A percentile compares a stretch with the other conserved stretches of the same genome.
phyloP scores from a whole-genome alignment of 306 rosid genomes.

The Prunus padus region DNA sequence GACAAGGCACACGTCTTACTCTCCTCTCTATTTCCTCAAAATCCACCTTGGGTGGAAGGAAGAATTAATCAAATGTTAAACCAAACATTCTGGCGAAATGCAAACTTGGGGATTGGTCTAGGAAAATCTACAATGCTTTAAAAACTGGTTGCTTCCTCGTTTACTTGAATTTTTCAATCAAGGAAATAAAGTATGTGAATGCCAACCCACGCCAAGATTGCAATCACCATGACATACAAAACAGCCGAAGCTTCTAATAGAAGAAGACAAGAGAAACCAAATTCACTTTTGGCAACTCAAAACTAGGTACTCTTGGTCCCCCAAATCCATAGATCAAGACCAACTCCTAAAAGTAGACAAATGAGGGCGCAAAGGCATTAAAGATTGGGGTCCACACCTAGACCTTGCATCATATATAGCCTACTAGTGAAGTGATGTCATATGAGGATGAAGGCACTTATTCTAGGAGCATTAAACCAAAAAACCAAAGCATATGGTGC shows the following conservation, averaged over 20 bases:
- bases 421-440: too few species aligned
- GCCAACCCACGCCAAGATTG: neutral
- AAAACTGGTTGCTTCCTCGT: neutral
- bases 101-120: neutral
- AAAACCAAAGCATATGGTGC: too few species aligned
- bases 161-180: neutral
- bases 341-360: too few species aligned
- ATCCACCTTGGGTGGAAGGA: neutral
- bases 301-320: neutral
- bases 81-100: neutral
- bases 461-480: too few species aligned
- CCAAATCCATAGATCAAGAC: too few species aligned
- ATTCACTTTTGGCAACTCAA: neutral
- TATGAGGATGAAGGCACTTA: too few species aligned
- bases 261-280: too few species aligned
- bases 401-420: too few species aligned
- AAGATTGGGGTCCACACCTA: too few species aligned
- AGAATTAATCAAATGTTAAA: neutral
- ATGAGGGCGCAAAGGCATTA: too few species aligned
- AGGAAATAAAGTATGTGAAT: neutral
- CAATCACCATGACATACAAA: neutral
- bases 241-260: neutral
- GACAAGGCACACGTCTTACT: neutral
- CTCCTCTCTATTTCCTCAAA: neutral
- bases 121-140: neutral